Conservation (phyloP, 495 filamentous ascomycete genomes). For the Mytilinidion resinicola region DNA sequence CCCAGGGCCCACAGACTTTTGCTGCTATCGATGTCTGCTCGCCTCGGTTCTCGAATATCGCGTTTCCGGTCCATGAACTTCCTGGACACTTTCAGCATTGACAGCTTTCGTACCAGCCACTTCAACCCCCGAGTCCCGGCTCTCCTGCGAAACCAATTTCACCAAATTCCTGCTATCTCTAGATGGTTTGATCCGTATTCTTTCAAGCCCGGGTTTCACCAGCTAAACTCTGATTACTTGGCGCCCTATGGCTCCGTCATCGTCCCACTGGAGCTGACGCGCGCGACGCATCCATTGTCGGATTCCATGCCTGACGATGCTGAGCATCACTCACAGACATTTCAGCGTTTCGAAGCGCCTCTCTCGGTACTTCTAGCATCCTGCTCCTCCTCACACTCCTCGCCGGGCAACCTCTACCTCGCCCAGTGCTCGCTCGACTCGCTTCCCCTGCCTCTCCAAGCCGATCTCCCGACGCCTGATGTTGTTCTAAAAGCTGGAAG, state of each 20-base stretch:
- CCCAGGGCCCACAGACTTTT: too few species aligned
- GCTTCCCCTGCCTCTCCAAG: conserved; percentile 54
- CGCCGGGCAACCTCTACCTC: conserved; percentile 56
- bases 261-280: conserved; percentile 55
- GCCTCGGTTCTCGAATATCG: not conserved
- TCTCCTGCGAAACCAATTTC: conserved; percentile 43
- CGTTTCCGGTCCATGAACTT: not conserved
- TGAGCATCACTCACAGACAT: conserved; percentile 26
- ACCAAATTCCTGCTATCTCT: conserved; percentile 43
- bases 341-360: conserved; percentile 53
- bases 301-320: not conserved
- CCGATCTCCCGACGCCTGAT: conserved; percentile 63
- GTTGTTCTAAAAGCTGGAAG: conserved; percentile 54
- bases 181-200: conserved; percentile 46
- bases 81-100: conserved; percentile 20
- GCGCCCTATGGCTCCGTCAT: conserved; percentile 43
- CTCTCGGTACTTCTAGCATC: conserved; percentile 48
- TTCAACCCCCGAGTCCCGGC: conserved; percentile 45
- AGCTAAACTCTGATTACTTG: conserved; percentile 48
- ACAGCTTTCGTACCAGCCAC: conserved; percentile 42
- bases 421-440: conserved; percentile 69
- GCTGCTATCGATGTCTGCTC: not conserved
- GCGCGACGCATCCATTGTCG: not conserved
- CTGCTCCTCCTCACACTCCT: conserved; percentile 6
- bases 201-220: conserved; percentile 3